Conservation (phyloP, 257 asterid species). For the Plantago major region DNA sequence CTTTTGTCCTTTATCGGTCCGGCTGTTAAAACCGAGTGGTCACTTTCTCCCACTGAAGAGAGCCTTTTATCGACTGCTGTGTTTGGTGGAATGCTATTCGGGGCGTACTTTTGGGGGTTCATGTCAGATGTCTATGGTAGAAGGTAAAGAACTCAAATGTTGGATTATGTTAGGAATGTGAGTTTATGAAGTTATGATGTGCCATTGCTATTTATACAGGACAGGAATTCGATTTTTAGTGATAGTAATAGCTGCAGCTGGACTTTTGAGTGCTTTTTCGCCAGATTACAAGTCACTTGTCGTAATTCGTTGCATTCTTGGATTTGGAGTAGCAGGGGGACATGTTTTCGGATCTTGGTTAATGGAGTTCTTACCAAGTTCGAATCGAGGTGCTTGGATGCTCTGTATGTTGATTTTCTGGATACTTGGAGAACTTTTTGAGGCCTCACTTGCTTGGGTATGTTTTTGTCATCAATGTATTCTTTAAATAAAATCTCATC, state of each 20-base stretch:
- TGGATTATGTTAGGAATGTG: background rate
- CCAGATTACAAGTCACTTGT: constrained; percentile 27
- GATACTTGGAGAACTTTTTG: constrained; percentile 35
- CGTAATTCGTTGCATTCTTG: constrained; percentile 35
- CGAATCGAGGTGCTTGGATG: constrained; percentile 45
- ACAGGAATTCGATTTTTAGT: constrained; percentile 14
- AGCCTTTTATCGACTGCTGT: constrained; percentile 33
- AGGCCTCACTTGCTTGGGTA: constrained; percentile 47
- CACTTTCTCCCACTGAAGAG: constrained; percentile 34
- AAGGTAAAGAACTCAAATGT: constrained; percentile 12
- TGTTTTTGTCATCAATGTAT: background rate
- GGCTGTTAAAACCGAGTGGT: constrained; percentile 31
- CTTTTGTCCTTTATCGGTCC: constrained; percentile 39
- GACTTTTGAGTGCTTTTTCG: constrained; percentile 25
- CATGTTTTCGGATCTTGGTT: constrained; percentile 42
- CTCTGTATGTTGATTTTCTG: constrained; percentile 30
- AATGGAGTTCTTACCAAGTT: constrained; percentile 36
- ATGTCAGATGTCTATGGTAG: constrained; percentile 34
- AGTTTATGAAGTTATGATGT: background rate
- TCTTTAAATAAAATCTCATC: background rate
- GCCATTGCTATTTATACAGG: constrained; percentile 2
- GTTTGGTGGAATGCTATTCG: constrained; percentile 36
- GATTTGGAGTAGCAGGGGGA: constrained; percentile 46
- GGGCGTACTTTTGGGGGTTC: constrained; percentile 38
- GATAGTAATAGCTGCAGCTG: constrained; percentile 20